A percentile compares a stretch with the other conserved stretches of the same genome.
Evolutionary conservation across 1,139 yeast genomes (phyloP).

Genomic region (Nakaseomyces delphensis): DNA sequence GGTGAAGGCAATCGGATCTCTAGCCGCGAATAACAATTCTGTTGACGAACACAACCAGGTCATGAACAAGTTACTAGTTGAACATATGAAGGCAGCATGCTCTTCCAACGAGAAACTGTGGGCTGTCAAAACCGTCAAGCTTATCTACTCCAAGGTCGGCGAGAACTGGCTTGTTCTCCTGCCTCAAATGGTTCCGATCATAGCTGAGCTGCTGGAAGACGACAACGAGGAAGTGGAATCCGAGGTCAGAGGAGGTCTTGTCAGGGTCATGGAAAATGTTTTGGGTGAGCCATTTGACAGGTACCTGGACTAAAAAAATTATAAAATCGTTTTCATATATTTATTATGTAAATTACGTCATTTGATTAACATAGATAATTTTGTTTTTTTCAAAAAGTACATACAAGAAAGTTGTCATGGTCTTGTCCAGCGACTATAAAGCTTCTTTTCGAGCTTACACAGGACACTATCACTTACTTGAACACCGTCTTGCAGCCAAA

Average conservation of each 20-base stretch:
- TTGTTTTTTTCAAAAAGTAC: background rate
- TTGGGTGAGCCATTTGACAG: constrained; percentile 92
- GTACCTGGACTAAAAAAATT: constrained; percentile 58
- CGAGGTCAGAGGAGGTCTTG: constrained; percentile 88
- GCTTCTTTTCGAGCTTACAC: constrained; percentile 19
- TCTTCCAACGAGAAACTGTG: constrained; percentile 59
- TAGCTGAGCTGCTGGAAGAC: constrained; percentile 91
- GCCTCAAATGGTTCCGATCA: constrained; percentile 91
- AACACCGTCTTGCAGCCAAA: constrained; percentile 81
- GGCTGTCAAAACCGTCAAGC: constrained; percentile 73
- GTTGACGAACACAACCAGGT: constrained; percentile 76
- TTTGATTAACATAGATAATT: no score
- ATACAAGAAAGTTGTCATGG: background rate
- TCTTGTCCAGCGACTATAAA: constrained; percentile 10
- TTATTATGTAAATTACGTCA: no score
- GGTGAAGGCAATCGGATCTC: constrained; percentile 69
- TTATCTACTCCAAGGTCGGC: constrained; percentile 82
- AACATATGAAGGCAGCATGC: constrained; percentile 48
- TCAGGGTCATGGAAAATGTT: constrained; percentile 82
- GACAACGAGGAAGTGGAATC: constrained; percentile 89
- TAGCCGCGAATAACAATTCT: constrained; percentile 61
- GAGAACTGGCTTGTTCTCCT: constrained; percentile 87
- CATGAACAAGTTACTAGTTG: constrained; percentile 47
- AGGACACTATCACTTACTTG: constrained; percentile 18
- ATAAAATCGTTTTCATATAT: no score